Conservation (phyloP, 345 rosid species). For the Eucalyptus curtisii region DNA sequence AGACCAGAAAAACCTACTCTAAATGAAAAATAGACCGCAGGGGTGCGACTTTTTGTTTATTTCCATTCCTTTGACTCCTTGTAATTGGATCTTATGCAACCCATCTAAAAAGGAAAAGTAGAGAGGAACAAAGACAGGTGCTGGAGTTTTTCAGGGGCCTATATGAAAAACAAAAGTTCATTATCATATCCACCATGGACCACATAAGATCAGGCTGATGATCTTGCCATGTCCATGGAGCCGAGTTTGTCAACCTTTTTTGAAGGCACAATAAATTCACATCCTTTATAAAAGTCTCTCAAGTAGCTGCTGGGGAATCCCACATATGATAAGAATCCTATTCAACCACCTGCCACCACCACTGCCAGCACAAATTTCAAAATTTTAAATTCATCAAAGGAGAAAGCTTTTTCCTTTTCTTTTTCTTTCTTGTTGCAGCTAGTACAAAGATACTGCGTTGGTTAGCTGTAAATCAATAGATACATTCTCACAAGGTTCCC, state of each 20-base stretch:
- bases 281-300: background rate
- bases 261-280: background rate
- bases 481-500: background rate
- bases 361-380: background rate
- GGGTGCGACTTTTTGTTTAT: background rate
- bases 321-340: background rate
- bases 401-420: background rate
- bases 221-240: background rate
- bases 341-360: background rate
- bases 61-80: background rate
- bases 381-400: background rate
- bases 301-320: background rate
- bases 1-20: background rate
- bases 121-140: background rate
- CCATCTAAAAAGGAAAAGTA: background rate
- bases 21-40: background rate
- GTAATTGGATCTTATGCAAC: background rate
- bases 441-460: background rate
- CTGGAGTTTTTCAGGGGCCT: background rate
- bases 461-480: background rate
- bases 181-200: background rate
- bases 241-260: background rate
- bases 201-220: background rate
- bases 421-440: background rate
- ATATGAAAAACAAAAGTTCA: background rate